Evolutionary conservation across 2,329 filamentous ascomycete species (phyloP).

Genomic region (Trichoderma simmonsii): DNA sequence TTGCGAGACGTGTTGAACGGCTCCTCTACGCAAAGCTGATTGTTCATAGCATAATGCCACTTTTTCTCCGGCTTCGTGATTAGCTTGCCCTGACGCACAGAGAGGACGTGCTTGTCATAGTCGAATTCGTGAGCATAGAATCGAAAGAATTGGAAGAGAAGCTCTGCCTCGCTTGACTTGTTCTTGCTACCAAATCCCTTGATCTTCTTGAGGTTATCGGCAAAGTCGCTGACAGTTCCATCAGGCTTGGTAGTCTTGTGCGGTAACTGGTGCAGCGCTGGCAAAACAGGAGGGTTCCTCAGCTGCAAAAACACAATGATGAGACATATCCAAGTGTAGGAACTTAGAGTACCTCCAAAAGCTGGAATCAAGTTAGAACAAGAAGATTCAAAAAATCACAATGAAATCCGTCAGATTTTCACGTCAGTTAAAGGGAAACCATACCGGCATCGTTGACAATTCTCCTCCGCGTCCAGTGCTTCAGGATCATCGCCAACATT

Average conservation of each 20-base stretch:
- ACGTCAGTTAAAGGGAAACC: conserved; percentile 27
- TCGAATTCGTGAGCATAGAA: conserved; percentile 93
- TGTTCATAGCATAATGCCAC: conserved; percentile 78
- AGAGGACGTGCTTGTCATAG: conserved; percentile 80
- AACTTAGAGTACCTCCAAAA: conserved; percentile 90
- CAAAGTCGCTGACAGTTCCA: conserved; percentile 72
- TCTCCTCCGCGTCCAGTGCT: conserved; percentile 91
- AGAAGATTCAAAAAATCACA: too few species aligned
- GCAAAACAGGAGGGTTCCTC: conserved; percentile 77
- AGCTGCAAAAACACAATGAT: conserved; percentile 95
- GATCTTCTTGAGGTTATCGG: conserved; percentile 77
- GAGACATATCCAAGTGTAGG: conserved; percentile 99
- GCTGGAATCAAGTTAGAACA: conserved; percentile 50
- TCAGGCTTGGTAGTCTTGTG: conserved; percentile 52
- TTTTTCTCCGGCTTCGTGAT: conserved; percentile 81
- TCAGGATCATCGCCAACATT: conserved; percentile 92
- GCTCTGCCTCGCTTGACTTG: conserved; percentile 73
- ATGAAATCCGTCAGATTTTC: neutral
- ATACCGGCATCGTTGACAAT: conserved; percentile 94
- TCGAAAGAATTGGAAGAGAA: conserved; percentile 95
- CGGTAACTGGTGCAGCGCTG: conserved; percentile 71
- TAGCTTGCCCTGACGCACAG: conserved; percentile 75
- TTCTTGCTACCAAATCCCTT: conserved; percentile 74
- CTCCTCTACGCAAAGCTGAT: conserved; percentile 90
- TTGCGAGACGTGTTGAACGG: conserved; percentile 90